A percentile compares a stretch with the other conserved stretches of the same genome.
Conservation (phyloP, 768 basidiomycete genomes). For the Psilocybe cyanescens region DNA sequence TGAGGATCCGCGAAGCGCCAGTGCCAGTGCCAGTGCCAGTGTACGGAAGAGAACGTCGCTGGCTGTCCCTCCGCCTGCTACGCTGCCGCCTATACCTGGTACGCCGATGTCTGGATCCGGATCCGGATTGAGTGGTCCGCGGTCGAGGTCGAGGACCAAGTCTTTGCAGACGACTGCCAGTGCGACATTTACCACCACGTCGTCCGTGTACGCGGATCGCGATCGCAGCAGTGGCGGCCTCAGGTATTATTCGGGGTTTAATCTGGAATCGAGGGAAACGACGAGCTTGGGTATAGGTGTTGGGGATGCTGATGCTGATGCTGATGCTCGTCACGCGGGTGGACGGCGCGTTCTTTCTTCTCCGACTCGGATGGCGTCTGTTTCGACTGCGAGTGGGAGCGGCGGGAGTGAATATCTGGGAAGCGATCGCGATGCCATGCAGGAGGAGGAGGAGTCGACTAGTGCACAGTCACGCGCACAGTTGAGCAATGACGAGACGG, state of each 20-base stretch:
- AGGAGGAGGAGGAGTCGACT: neutral
- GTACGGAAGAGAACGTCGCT: neutral
- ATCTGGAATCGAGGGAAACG: neutral
- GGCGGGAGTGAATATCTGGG: neutral
- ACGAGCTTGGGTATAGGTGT: neutral
- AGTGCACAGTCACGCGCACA: neutral
- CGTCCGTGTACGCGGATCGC: too few species aligned
- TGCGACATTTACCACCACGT: neutral
- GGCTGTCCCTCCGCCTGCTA: constrained; percentile 13
- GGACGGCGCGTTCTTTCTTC: neutral
- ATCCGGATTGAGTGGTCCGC: neutral
- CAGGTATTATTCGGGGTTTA: neutral
- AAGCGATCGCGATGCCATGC: neutral
- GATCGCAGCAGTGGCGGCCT: neutral
- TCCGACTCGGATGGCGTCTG: neutral
- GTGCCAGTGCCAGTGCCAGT: neutral
- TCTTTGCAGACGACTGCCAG: neutral
- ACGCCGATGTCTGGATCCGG: constrained; percentile 6
- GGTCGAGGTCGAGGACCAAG: neutral
- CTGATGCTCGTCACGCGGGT: neutral
- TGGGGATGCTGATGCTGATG: neutral
- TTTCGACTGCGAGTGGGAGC: neutral
- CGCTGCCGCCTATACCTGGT: constrained; percentile 16
- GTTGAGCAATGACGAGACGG: neutral
- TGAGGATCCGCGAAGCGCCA: neutral